Percentiles rank a stretch among this genome's conserved stretches.
phyloP scores from a whole-genome alignment of 352 stramenopile genomes.

The Phytophthora europaea region DNA sequence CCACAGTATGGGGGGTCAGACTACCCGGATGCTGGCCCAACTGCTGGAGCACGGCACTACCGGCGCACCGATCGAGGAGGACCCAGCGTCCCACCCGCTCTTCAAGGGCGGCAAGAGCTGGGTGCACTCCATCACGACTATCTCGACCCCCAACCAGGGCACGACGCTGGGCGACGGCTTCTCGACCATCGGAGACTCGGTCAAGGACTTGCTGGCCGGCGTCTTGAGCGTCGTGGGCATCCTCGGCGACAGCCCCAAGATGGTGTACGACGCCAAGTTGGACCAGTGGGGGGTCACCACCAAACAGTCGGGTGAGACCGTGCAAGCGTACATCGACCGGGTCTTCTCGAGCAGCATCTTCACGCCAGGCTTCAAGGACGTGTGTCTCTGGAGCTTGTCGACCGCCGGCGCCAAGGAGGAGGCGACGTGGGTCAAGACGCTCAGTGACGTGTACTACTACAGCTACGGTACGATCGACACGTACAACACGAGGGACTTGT shows the following conservation, averaged over 20 bases:
- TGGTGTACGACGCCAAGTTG: conserved; percentile 62
- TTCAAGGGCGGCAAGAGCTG: conserved; percentile 69
- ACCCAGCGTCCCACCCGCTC: conserved; percentile 43
- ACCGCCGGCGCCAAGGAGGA: conserved; percentile 59
- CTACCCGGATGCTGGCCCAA: conserved; percentile 79
- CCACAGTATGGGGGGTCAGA: conserved; percentile 87
- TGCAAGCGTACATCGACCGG: conserved; percentile 51
- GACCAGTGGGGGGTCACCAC: conserved; percentile 55
- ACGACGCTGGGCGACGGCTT: conserved; percentile 61
- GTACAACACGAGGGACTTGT: conserved; percentile 38
- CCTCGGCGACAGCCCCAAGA: conserved; percentile 31
- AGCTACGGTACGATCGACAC: conserved; percentile 61
- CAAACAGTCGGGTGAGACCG: conserved; percentile 38
- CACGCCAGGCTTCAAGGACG: conserved; percentile 50
- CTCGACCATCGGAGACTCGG: conserved; percentile 44
- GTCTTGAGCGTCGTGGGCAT: conserved; percentile 42
- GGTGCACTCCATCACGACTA: conserved; percentile 77
- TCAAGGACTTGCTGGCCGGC: conserved; percentile 44
- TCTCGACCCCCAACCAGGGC: conserved; percentile 72
- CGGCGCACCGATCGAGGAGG: conserved; percentile 47
- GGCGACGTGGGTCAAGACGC: conserved; percentile 59
- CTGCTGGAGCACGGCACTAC: conserved; percentile 58
- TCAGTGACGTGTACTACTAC: conserved; percentile 70
- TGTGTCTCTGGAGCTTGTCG: conserved; percentile 59
- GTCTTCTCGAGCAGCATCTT: conserved; percentile 56